Evolutionary conservation across 2,329 filamentous ascomycete genomes (phyloP), one percentile per base, ranked within the genome.

Genomic region (Hypoxylon sp.): DNA sequence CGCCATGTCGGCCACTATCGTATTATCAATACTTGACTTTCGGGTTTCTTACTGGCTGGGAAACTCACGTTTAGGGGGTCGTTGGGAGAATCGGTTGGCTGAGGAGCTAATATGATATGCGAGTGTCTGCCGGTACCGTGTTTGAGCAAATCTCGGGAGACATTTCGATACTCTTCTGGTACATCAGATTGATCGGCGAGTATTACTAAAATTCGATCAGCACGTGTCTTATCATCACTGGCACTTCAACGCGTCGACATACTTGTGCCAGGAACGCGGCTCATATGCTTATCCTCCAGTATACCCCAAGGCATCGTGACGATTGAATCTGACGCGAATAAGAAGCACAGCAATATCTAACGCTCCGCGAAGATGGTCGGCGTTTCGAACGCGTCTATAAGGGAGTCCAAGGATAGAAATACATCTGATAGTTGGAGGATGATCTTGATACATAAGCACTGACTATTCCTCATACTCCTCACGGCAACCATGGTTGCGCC

Each of bases 231-330:
- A n/a, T 5, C 5, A 13, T 17, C 15, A 16, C 12, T 11, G 35
- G 12, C 11, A 12, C n/a, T 9, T 25, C 12, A 41, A 32, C 7
- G 12, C 8, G 7, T 21, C 1, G 44, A 15, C 67, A 40, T 69
- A 75, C 74, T 75, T 57, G 77, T 80, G 47, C 77, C 76, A 46
- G 76, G 77, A 45, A 78, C 76, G 55, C 71, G 62, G 55, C 73
- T 74, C 70, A 74, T 70, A 51, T 72, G 67, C 46, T 70, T 69
- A 46, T 73, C 71, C 37, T 78, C 76, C 7, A 78, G 63, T 27
- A 78, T 77, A 49, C 76, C 76, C 64, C 76, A 78, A 55, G 72
- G 70, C 77, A 78, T 78, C 16, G 43, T 67, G 56, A 26, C 45
- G 29, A 25, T 29, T 8, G 17, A 4, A 16, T 37, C 17, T 19